These are phyloP conservation scores for Arachis monticola DNA, from an alignment of 331 rosid genomes.

Conservation along the genomic window DNA sequence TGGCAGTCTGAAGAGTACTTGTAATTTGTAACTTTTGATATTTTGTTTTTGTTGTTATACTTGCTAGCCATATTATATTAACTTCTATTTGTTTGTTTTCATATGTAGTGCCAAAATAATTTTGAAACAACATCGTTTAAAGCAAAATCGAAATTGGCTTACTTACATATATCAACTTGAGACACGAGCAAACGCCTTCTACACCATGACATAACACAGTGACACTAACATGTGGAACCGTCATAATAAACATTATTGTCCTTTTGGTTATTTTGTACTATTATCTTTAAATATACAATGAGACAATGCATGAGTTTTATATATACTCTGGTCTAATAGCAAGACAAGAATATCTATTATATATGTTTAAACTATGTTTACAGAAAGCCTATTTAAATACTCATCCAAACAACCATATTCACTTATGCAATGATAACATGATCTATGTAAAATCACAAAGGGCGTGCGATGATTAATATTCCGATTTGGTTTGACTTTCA, in stretches of 20 bases:
- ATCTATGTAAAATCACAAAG: no score
- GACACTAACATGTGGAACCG: neutral
- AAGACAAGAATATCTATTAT: no score
- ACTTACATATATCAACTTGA: constrained; percentile 6
- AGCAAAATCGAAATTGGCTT: constrained; percentile 29
- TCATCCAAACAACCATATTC: no score
- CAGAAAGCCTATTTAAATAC: no score
- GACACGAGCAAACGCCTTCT: neutral
- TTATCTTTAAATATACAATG: neutral
- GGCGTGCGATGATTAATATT: no score
- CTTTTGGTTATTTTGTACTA: neutral
- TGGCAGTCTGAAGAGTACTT: constrained; percentile 14
- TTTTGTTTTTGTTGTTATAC: constrained; percentile 35
- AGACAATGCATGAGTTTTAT: no score
- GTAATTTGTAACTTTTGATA: constrained; percentile 35
- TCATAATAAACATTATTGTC: neutral
- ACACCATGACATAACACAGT: neutral
- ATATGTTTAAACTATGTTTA: no score
- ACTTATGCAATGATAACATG: no score
- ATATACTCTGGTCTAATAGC: no score
- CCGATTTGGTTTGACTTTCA: no score
- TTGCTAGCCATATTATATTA: constrained; percentile 30
- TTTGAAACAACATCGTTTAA: constrained; percentile 30
- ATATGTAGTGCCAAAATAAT: constrained; percentile 13
- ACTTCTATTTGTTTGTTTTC: constrained; percentile 39